Base-by-base conservation (phyloP, 257 asterid genomes). In the Capsicum pubescens region DNA sequence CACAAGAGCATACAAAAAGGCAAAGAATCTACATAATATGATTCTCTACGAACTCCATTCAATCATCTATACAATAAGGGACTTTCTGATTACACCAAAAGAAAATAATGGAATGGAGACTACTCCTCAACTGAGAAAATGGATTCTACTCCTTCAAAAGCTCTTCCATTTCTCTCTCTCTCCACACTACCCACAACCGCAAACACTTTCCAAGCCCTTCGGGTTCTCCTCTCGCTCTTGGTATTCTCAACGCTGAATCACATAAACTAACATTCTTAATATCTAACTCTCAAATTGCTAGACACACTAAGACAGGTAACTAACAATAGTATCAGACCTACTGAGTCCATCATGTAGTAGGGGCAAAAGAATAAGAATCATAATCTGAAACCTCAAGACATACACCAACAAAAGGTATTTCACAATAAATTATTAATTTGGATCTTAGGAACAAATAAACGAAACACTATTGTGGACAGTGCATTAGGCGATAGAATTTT, bases 331-430 rank as follows among this genome's bases (percentile, higher is more conserved):
- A 50, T 50, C 60, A 74, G 44, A 74, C 59, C 44, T 21, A 74
- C 44, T 0, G 44, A 72, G 61, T 74, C 81, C 8, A 74, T 13
- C 12, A 42, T 12, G 61, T 7, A 74, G 81, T 50, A 12, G 44
- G 21, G 46, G 7, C 0, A 8, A 44, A 70, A 68, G 8, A 9
- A 42, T 39, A 69, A 44, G 56, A 70, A 39, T 17, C 56, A 70
- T 7, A 21, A 50, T 50, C 8, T 21, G 19, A 50, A 74, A 74
- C 46, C 81, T 21, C 60, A 74, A 74, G 13, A 50, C 6, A 74
- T 72, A 50, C 44, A 74, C 81, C 13, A 74, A 74, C n/a, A 48
- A 74, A 21, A 50, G 39, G 10, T 50, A 50, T 50, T 74, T 50
- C 42, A 50, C 17, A 19, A 48, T 11, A n/a, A 71, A n/a, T n/a